Evolutionary conservation across 345 rosid species (phyloP), one percentile per base, ranked within the genome.

Genomic region (Punica granatum): DNA sequence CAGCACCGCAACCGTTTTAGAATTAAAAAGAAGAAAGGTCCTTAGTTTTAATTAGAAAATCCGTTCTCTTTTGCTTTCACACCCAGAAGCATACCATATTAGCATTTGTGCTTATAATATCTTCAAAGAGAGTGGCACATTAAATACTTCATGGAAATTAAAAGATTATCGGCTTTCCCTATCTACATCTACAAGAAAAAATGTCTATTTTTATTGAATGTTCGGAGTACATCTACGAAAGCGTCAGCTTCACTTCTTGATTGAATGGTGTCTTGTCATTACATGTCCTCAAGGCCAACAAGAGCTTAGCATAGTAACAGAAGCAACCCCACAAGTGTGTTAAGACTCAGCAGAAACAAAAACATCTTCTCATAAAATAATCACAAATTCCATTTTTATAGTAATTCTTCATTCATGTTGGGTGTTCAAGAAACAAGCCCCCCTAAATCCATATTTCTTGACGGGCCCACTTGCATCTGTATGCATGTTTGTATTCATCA

Each of bases 401-500:
- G 39, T 48, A 15, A 28, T 25, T 11, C 12, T 71, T 54, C 67
- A 70, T 71, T 54, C 67, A 70, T 73, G 87, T 77, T 59, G 78
- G 79, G 72, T 60, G 67, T 67, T 70, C 65, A 54, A 81, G 78
- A 14, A 80, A 81, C 86, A 81, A 74, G 39, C 73, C 73, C 77
- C 84, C 86, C 71, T 69, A 81, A 75, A 75, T 69, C 67, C 74
- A 58, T 76, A 70, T 78, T 18, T 12, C 0, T 26, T 78, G 81
- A 72, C n/a, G 78, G 46, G 44, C 77, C 79, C 77, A 44, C 60
- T 70, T 64, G 66, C 33, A 56, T 30, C 34, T 56, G 16, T 30
- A 56, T 12, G 11, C 61, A 56, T 56, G 61, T 28, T 9, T 26
- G 61, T 10, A 10, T 56, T 13, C 33, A 56, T 13, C 33, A 56